phyloP scores from a whole-genome alignment of 768 basidiomycete species.

The Lentinus tigrinus region DNA sequence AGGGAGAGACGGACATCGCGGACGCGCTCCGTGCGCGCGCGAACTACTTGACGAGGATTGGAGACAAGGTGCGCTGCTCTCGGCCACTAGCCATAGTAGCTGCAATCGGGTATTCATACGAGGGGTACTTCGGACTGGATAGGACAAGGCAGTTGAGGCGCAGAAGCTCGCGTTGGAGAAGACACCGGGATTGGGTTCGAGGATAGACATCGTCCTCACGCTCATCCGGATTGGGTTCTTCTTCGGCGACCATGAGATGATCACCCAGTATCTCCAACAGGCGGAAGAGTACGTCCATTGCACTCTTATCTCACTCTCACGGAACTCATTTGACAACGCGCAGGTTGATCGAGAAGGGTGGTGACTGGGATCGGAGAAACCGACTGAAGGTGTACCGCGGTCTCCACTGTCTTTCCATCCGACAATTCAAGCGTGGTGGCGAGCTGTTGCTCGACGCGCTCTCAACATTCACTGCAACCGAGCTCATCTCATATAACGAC shows the following conservation, averaged over 20 bases:
- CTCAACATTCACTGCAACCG: conserved; percentile 91
- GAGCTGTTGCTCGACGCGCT: conserved; percentile 87
- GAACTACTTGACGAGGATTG: conserved; percentile 83
- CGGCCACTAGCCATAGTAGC: not conserved
- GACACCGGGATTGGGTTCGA: conserved; percentile 87
- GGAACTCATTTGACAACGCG: no score
- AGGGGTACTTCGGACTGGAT: no score
- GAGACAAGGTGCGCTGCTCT: conserved; percentile 57
- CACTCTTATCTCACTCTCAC: no score
- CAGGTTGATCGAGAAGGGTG: conserved; percentile 90
- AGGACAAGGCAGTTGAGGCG: conserved; percentile 83
- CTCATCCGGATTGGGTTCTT: conserved; percentile 90
- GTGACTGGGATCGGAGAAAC: conserved; percentile 98
- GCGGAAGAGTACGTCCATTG: conserved; percentile 68
- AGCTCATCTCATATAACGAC: conserved; percentile 84
- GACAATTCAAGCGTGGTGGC: conserved; percentile 89
- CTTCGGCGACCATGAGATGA: conserved; percentile 74
- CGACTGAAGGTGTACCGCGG: conserved; percentile 95
- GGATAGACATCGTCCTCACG: conserved; percentile 90
- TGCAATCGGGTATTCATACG: no score
- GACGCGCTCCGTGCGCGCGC: conserved; percentile 85
- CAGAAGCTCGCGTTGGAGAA: conserved; percentile 86
- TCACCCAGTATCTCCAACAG: conserved; percentile 68
- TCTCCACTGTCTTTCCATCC: conserved; percentile 78
- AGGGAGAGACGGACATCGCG: conserved; percentile 91